Evolutionary conservation across 1,139 yeast genomes (phyloP).

Genomic region (Debaryomyces robertsiae): DNA sequence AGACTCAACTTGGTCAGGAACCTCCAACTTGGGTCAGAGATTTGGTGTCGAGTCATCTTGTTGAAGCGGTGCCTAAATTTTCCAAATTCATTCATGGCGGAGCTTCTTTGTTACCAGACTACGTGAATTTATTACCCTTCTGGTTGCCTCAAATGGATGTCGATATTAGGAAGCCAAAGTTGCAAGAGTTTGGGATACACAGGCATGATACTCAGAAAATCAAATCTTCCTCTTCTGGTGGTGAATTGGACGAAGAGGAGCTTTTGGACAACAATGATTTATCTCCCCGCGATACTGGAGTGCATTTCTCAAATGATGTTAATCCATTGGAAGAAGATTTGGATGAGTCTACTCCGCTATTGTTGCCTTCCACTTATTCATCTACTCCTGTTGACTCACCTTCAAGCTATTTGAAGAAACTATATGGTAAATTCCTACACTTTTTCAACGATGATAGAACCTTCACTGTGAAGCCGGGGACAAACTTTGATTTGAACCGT

Average conservation of each 20-base stretch:
- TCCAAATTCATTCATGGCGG: conserved; percentile 97
- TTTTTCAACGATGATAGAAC: conserved; percentile 67
- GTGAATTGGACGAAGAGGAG: conserved; percentile 52
- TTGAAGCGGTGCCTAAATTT: conserved; percentile 97
- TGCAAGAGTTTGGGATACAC: conserved; percentile 61
- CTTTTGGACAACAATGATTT: conserved; percentile 38
- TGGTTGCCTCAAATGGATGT: conserved; percentile 99
- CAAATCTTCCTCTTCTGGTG: conserved; percentile 49
- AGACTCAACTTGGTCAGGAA: conserved; percentile 97
- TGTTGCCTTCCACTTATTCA: conserved; percentile 40
- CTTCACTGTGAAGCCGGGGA: conserved; percentile 78
- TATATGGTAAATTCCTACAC: conserved; percentile 43
- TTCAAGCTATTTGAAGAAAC: conserved; percentile 31
- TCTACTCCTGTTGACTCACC: conserved; percentile 34
- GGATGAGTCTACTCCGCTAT: conserved; percentile 45
- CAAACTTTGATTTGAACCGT: conserved; percentile 64
- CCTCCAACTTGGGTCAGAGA: conserved; percentile 98
- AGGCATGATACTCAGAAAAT: conserved; percentile 29
- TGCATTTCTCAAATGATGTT: conserved; percentile 49
- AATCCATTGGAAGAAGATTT: conserved; percentile 53
- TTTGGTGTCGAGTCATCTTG: conserved; percentile 85
- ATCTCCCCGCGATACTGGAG: conserved; percentile 39
- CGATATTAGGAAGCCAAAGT: conserved; percentile 88
- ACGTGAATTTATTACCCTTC: conserved; percentile 82
- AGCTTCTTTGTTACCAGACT: conserved; percentile 82